Conservation (phyloP, 2,329 filamentous ascomycete genomes). For the Cytospora mali region DNA sequence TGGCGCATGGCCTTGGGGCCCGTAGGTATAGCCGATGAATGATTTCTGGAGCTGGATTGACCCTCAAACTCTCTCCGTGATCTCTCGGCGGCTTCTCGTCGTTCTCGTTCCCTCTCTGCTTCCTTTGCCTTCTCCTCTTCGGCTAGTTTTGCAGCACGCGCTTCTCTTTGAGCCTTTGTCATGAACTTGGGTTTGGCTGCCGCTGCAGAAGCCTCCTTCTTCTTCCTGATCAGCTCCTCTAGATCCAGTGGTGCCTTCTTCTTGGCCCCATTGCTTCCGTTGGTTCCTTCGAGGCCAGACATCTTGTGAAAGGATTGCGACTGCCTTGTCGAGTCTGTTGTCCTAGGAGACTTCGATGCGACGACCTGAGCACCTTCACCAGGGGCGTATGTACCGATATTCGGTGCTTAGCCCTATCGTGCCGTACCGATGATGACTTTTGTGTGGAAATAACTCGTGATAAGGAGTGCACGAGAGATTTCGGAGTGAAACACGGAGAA, state of each 20-base stretch:
- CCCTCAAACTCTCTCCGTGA: constrained; percentile 31
- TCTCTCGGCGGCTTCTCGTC: constrained; percentile 31
- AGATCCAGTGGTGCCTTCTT: constrained; percentile 68
- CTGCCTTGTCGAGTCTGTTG: neutral
- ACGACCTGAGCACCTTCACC: neutral
- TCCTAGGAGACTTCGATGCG: neutral
- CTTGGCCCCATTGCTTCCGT: constrained; percentile 20
- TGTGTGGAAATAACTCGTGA: neutral
- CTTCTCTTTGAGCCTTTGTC: constrained; percentile 80
- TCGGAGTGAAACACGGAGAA: neutral
- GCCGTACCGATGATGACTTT: neutral
- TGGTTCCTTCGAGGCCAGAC: constrained; percentile 18
- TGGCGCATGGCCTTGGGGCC: constrained; percentile 70
- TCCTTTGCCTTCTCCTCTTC: constrained; percentile 59
- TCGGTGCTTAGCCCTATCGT: neutral
- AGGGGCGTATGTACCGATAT: neutral
- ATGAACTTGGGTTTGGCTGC: constrained; percentile 88
- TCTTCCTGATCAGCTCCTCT: constrained; percentile 82
- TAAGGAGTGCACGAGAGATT: neutral
- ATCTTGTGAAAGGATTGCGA: neutral
- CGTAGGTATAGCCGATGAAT: constrained; percentile 58
- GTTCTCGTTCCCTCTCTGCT: constrained; percentile 60
- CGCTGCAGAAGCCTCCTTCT: constrained; percentile 82
- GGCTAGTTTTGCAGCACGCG: constrained; percentile 75
- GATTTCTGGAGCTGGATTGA: constrained; percentile 30